phyloP scores from a whole-genome alignment of 108 stramenopile genomes.

The Cyclotella baltica region DNA sequence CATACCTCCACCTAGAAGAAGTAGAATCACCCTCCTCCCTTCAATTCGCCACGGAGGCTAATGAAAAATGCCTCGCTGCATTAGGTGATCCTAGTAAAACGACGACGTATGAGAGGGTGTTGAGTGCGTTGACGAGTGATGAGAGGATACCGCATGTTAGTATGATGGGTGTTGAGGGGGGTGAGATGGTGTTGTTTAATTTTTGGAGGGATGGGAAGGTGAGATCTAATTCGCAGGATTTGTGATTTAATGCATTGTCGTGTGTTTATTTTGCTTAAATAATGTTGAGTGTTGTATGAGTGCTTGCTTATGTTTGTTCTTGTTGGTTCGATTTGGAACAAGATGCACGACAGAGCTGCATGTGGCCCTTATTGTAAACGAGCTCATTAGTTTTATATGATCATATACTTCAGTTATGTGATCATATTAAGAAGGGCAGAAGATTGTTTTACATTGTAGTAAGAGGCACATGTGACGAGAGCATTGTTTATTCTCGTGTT shows the following conservation, averaged over 20 bases:
- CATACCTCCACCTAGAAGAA: constrained; percentile 84
- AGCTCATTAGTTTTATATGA: too few relatives aligned
- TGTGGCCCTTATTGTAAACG: too few relatives aligned
- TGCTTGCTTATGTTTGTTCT: too few relatives aligned
- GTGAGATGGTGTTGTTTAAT: constrained; percentile 69
- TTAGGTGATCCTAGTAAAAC: constrained; percentile 76
- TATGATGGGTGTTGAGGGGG: constrained; percentile 67
- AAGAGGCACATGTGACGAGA: too few relatives aligned
- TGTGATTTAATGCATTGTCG: too few relatives aligned
- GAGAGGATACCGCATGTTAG: constrained; percentile 80
- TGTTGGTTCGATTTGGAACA: too few relatives aligned
- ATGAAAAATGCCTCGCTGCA: constrained; percentile 71
- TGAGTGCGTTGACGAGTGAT: constrained; percentile 71
- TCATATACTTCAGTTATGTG: too few relatives aligned
- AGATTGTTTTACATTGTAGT: too few relatives aligned
- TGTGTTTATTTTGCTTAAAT: neutral
- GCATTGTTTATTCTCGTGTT: too few relatives aligned
- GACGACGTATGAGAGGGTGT: constrained; percentile 66
- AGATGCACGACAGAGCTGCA: too few relatives aligned
- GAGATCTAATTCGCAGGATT: neutral
- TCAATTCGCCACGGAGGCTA: constrained; percentile 74
- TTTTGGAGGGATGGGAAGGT: constrained; percentile 81
- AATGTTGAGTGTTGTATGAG: neutral
- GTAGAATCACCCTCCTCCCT: constrained; percentile 78
- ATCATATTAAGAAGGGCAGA: too few relatives aligned